Evolutionary conservation across 176 grass and related monocot genomes (phyloP).

Genomic region (Cenchrus purpureus): DNA sequence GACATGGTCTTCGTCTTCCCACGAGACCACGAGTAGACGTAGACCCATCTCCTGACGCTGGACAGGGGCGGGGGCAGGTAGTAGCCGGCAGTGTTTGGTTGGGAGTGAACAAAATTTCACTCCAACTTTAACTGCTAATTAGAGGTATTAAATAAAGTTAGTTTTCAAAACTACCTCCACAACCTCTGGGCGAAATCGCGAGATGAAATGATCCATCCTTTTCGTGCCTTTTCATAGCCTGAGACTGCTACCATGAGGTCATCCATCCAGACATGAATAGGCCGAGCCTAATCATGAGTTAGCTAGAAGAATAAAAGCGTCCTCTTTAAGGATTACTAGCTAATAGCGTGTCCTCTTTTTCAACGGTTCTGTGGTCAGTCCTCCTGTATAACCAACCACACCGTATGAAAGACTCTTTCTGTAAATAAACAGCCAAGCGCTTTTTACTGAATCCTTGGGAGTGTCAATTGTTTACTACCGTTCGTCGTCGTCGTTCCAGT

Average conservation of each 20-base stretch:
- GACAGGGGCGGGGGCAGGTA: background rate
- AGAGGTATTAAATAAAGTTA: too few relatives aligned
- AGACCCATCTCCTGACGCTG: background rate
- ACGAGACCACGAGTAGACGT: background rate
- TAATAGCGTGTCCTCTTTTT: background rate
- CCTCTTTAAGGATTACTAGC: background rate
- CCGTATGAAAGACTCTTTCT: background rate
- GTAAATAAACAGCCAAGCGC: background rate
- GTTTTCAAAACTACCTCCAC: too few relatives aligned
- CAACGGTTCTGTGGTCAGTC: background rate
- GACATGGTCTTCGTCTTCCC: background rate
- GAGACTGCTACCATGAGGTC: background rate
- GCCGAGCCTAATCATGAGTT: background rate
- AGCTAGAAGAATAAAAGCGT: background rate
- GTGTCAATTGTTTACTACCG: background rate
- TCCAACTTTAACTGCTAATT: too few relatives aligned
- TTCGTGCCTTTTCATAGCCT: background rate
- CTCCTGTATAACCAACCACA: background rate
- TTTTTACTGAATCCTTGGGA: background rate
- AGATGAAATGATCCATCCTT: background rate
- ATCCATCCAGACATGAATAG: background rate
- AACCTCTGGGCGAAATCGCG: too few relatives aligned
- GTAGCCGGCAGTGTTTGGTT: too few relatives aligned
- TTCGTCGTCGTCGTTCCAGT: background rate
- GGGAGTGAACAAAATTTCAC: too few relatives aligned